Evolutionary conservation across 192 early-diverging fungal genomes (phyloP), one percentile per base, ranked within the genome.

Genomic region (Nowakowskiella sp.): DNA sequence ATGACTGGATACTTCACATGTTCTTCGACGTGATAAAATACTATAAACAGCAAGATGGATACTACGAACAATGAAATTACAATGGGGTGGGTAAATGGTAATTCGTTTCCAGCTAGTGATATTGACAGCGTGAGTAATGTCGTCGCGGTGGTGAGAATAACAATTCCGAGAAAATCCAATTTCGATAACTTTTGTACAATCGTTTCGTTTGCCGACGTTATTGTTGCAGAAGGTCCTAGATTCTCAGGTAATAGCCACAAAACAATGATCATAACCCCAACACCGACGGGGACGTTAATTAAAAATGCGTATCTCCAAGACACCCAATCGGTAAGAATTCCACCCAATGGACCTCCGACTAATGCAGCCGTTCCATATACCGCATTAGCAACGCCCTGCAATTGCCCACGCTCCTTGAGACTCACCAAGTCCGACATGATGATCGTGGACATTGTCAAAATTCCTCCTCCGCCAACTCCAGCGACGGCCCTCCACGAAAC

Each of bases 351-450:
- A 9, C 48, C 55, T 26, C 55, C 55, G 27, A 57, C 44, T 25
- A 57, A 6, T 19, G 10, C n/a, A 7, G 55, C 55, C 6, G n/a
- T 10, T 4, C 52, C 55, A 57, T 10, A 57, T 6, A 53, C 51
- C 16, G 55, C 55, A 31, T 57, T 57, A 7, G 25, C 55, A 28
- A 16, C 19, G 7, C 55, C 55, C 25, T 57, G 55, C 52, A 21
- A 26, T 21, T 4, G n/a, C 8, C 55, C 55, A 13, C 55, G 55
- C n/a, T 57, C 48, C n/a, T 31, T 6, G n/a, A 57, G 9, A 8
- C 48, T 23, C 8, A 57, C 55, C 6, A 57, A 13, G 44, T 57
- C 55, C 28, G 55, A 57, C 55, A 57, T 57, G 10, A 57, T 57
- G 9, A 57, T 57, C 28, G 54, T 31, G 9, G 55, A 54, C 21